Evolutionary conservation across 83 land plant species (phyloP).

Genomic region (Diphasiastrum complanatum): DNA sequence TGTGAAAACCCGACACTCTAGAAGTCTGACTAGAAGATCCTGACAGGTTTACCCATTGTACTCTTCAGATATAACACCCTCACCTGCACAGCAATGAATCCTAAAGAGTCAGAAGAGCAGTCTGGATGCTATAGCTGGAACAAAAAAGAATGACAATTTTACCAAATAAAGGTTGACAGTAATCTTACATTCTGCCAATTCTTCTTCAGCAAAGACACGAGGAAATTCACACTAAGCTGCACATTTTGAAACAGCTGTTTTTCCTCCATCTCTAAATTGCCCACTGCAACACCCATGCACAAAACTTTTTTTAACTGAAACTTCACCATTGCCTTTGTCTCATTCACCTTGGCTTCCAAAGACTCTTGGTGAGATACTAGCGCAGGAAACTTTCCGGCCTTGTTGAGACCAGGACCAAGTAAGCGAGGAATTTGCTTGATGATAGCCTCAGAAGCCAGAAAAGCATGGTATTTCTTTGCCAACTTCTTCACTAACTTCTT

Average conservation of each 20-base stretch:
- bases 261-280: slow-evolving; percentile 70
- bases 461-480: slow-evolving; percentile 64
- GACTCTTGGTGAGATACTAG: slow-evolving; percentile 69
- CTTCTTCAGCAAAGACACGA: slow-evolving; percentile 72
- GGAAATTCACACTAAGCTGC: slow-evolving; percentile 71
- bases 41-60: slow-evolving; percentile 54
- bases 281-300: slow-evolving; percentile 88
- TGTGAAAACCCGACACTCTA: no score
- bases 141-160: not conserved
- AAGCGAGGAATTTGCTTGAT: slow-evolving; percentile 65
- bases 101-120: not conserved
- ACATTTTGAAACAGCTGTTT: slow-evolving; percentile 75
- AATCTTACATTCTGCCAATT: slow-evolving; percentile 80
- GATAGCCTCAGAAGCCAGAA: slow-evolving; percentile 54
- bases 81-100: slow-evolving; percentile 33
- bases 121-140: not conserved
- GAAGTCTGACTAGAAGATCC: slow-evolving; percentile 41
- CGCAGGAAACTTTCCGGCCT: slow-evolving; percentile 76
- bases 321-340: slow-evolving; percentile 64
- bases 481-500: slow-evolving; percentile 65
- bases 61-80: slow-evolving; percentile 62
- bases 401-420: slow-evolving; percentile 80
- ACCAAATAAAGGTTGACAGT: not conserved
- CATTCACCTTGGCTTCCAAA: slow-evolving; percentile 55
- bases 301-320: slow-evolving; percentile 78